Conservation (phyloP, 371 early-diverging fungal genomes). For the Mycotypha africana region DNA sequence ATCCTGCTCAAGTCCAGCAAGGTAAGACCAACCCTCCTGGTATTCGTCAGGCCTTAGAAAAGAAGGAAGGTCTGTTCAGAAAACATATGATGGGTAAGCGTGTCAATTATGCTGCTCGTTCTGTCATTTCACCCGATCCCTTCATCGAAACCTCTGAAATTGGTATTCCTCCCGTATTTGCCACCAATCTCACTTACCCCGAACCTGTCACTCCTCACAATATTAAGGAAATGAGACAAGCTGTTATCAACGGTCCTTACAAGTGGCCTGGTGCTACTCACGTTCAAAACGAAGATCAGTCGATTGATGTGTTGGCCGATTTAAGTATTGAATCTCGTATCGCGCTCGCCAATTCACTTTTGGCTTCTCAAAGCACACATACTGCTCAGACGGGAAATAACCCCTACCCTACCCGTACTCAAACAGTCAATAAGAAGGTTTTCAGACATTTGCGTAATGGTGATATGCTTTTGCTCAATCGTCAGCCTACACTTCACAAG, state of each 20-base stretch:
- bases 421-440: constrained; percentile 91
- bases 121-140: constrained; percentile 99
- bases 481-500: constrained; percentile 99
- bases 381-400: constrained; percentile 39
- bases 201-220: constrained; percentile 98
- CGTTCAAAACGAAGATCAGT: constrained; percentile 93
- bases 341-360: constrained; percentile 93
- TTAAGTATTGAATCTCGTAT: constrained; percentile 88
- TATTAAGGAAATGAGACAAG: constrained; percentile 83
- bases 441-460: constrained; percentile 96
- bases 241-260: constrained; percentile 98
- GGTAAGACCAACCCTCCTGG: constrained; percentile 72
- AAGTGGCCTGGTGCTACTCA: constrained; percentile 98
- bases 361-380: constrained; percentile 74
- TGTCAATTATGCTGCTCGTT: constrained; percentile 99
- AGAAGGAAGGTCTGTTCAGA: constrained; percentile 99
- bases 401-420: constrained; percentile 56
- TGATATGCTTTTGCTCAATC: constrained; percentile 97
- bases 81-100: constrained; percentile 99
- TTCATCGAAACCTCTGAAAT: constrained; percentile 98
- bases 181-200: constrained; percentile 95
- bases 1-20: constrained; percentile 47
- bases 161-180: constrained; percentile 98
- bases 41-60: constrained; percentile 97
- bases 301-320: constrained; percentile 65